Base-by-base conservation (phyloP, 768 basidiomycete species). In the Lentinula detonsa region DNA sequence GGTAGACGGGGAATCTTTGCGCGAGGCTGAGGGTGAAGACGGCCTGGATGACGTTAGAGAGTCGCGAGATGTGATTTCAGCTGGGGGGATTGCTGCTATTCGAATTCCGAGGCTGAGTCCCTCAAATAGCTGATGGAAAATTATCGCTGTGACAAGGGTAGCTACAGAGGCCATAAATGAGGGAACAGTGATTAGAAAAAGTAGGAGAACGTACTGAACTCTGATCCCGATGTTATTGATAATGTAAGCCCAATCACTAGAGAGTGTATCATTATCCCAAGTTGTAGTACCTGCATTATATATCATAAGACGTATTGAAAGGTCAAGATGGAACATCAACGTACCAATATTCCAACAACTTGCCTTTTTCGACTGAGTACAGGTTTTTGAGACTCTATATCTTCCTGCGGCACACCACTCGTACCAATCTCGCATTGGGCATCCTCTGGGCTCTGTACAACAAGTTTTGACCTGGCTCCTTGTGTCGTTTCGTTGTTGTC, bases 231-330 rank as follows among this genome's bases (percentile, higher is more conserved):
- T 4, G 88, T 83, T 59, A 93, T 82, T 1, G 88, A 81, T 18
- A 93, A 74, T 4, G 91, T 93, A 21, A 93, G 70, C 2, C 91
- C 91, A 60, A 93, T 90, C 35, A 93, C 83, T 50, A 93, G 69
- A 2, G 91, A 88, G 68, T 94, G 85, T 53, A 95, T 79, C 90
- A 95, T 88, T 66, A 95, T 91, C 50, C 93, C 85, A 2, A 89
- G 67, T 81, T 95, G 88, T 39, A 95, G 75, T 35, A 91, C 85
- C 90, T 92, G 56, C 11, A 11, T 1, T 2, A 34, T 13, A 39
- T 48, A 43, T 5, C 15, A 4, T 21, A 43, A 54, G 43, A 51
- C 21, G 42, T 34, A 23, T 33, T 40, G 52, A 52, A 45, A 18
- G 18, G 45, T 21, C 5, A 13, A 34, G 16, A 37, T 35, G 43